A percentile compares a stretch with the other conserved stretches of the same genome.
phyloP scores from a whole-genome alignment of 345 rosid species.

The Boechera divaricarpa region DNA sequence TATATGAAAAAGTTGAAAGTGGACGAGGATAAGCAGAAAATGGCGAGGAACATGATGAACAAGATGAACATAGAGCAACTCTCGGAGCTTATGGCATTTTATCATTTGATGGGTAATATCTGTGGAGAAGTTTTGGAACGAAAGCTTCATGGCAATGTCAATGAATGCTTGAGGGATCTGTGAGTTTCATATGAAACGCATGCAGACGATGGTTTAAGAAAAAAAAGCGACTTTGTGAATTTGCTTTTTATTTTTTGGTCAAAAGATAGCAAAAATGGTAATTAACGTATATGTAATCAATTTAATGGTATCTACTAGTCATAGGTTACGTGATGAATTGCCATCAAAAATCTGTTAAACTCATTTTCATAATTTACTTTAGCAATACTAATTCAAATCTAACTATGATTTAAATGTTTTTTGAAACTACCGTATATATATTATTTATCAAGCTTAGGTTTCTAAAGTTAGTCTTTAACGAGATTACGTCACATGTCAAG shows the following conservation, averaged over 20 bases:
- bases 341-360: conserved; percentile 3
- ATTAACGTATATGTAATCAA: conserved; percentile 1
- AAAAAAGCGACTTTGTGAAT: conserved; percentile 18
- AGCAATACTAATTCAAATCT: neutral
- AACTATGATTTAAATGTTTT: neutral
- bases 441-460: too few species aligned
- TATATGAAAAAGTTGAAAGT: conserved; percentile 63
- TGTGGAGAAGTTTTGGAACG: conserved; percentile 76
- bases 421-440: neutral
- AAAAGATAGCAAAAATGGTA: conserved; percentile 10
- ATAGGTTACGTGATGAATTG: conserved; percentile 35
- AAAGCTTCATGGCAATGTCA: conserved; percentile 58
- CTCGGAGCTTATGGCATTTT: conserved; percentile 79
- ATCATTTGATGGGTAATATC: conserved; percentile 76
- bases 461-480: too few species aligned
- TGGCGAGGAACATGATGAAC: conserved; percentile 67
- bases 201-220: conserved; percentile 23
- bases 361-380: neutral
- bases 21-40: conserved; percentile 66
- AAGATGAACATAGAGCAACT: conserved; percentile 76
- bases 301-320: conserved; percentile 15
- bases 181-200: conserved; percentile 30
- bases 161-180: conserved; percentile 37
- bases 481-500: too few species aligned
- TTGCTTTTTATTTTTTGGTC: conserved; percentile 11